Percentiles rank a stretch among this genome's conserved stretches.
phyloP scores from a whole-genome alignment of 2,329 filamentous ascomycete species.

The Knufia fluminis region DNA sequence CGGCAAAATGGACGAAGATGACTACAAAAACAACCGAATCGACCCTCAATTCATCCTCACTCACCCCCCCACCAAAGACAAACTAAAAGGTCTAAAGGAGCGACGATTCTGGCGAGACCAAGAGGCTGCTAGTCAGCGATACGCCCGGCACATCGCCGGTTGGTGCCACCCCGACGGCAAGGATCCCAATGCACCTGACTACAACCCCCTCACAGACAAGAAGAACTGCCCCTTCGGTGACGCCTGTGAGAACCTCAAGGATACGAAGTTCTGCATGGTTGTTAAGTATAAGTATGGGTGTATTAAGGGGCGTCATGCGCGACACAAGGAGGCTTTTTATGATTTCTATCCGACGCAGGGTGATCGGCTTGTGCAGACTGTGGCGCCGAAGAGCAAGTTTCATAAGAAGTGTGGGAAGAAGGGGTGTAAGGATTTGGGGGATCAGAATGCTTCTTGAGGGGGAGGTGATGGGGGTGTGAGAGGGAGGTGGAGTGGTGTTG shows the following conservation, averaged over 20 bases:
- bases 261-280: background rate
- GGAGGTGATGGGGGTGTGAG: no score
- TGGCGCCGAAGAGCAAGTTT: background rate
- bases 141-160: background rate
- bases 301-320: background rate
- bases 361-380: background rate
- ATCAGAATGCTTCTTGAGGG: no score
- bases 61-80: background rate
- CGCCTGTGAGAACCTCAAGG: background rate
- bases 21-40: constrained; percentile 1
- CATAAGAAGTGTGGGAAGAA: constrained; percentile 1
- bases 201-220: background rate
- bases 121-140: background rate
- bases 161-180: background rate
- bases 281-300: background rate
- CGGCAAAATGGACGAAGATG: background rate
- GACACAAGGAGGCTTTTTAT: background rate
- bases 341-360: background rate
- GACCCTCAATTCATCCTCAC: background rate
- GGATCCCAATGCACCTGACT: background rate
- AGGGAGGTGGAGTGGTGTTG: no score
- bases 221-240: background rate
- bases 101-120: background rate
- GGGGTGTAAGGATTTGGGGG: no score
- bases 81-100: constrained; percentile 1